These are phyloP conservation scores for Kitagawia praeruptora DNA, from an alignment of 129 eudicot species.

Conservation along the genomic window DNA sequence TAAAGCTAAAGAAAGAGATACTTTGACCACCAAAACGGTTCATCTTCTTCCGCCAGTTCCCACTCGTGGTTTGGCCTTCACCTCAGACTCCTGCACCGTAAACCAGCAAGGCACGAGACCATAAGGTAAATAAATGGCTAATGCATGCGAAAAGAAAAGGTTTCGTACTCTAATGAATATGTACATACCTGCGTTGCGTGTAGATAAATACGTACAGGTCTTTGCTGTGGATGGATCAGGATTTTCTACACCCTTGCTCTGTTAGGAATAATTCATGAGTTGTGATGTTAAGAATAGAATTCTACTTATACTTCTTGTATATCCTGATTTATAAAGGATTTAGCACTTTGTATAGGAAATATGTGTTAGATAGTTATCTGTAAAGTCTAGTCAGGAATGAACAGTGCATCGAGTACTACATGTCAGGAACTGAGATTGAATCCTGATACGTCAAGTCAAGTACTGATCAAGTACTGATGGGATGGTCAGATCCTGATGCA, in stretches of 20 bases:
- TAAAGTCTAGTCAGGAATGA: too few relatives aligned
- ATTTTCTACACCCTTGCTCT: slow-evolving; percentile 97
- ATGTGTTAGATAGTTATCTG: too few relatives aligned
- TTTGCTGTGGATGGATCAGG: slow-evolving; percentile 83
- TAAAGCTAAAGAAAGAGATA: not conserved
- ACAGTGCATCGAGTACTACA: too few relatives aligned
- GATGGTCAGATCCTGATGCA: too few relatives aligned
- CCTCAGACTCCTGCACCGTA: slow-evolving; percentile 62
- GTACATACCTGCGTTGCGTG: slow-evolving; percentile 64
- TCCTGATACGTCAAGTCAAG: too few relatives aligned
- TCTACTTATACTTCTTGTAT: too few relatives aligned
- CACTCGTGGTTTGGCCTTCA: slow-evolving; percentile 69
- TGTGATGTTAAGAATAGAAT: too few relatives aligned
- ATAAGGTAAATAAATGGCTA: not conserved
- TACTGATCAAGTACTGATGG: too few relatives aligned
- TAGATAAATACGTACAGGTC: slow-evolving; percentile 47
- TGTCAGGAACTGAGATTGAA: too few relatives aligned
- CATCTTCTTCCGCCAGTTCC: slow-evolving; percentile 51
- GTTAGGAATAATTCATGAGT: too few relatives aligned
- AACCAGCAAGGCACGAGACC: not conserved
- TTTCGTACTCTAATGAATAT: not conserved
- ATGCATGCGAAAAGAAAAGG: not conserved
- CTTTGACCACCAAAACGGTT: not conserved
- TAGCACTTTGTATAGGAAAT: too few relatives aligned
- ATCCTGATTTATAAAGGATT: too few relatives aligned